These are phyloP conservation scores for Rhizophora mangle DNA, from an alignment of 345 rosid genomes.

Conservation along the genomic window DNA sequence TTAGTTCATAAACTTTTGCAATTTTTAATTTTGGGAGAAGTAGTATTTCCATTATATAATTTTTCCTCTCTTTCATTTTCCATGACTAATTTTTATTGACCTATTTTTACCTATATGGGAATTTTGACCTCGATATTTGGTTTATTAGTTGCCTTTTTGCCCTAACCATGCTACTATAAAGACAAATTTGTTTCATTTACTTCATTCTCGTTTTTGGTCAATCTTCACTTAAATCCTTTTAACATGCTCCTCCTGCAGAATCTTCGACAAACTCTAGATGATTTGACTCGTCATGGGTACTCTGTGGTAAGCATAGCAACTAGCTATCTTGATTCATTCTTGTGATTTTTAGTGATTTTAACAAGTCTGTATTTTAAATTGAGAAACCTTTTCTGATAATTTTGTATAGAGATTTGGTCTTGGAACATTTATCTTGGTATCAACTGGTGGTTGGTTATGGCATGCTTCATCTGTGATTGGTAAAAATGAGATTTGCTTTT, in stretches of 20 bases:
- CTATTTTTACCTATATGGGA: too few relatives aligned
- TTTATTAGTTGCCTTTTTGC: background rate
- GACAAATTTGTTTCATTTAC: background rate
- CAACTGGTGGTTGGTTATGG: background rate
- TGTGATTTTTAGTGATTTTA: background rate
- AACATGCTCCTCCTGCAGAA: conserved; percentile 54
- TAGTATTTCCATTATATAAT: too few relatives aligned
- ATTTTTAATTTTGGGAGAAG: too few relatives aligned
- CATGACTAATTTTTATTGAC: too few relatives aligned
- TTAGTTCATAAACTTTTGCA: too few relatives aligned
- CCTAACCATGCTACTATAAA: background rate
- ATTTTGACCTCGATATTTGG: background rate
- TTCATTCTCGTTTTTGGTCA: conserved; percentile 9
- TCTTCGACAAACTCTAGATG: conserved; percentile 97
- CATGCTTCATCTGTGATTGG: background rate
- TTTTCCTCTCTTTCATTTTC: too few relatives aligned
- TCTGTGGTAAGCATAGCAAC: conserved; percentile 69
- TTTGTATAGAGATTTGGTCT: too few relatives aligned
- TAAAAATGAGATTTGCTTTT: background rate
- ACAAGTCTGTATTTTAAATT: background rate
- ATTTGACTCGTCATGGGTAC: conserved; percentile 73
- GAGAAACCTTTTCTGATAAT: background rate
- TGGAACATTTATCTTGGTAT: too few relatives aligned
- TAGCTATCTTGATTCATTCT: background rate
- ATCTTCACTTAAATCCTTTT: background rate